phyloP scores from a whole-genome alignment of 2,329 filamentous ascomycete genomes.

The Fusarium humuli region DNA sequence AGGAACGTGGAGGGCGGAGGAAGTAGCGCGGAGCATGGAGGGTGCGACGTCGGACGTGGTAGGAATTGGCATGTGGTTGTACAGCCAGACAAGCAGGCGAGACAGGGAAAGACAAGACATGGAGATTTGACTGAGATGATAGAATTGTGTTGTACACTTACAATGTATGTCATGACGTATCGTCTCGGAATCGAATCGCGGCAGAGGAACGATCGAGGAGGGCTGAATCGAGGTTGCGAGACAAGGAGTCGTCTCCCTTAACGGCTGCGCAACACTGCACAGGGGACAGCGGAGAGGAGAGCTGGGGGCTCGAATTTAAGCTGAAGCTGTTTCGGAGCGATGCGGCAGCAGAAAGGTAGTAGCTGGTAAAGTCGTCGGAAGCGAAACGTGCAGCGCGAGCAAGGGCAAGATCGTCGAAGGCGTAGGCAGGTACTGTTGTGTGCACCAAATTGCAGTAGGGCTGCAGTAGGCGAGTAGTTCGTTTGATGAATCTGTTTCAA shows the following conservation, averaged over 20 bases:
- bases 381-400: conserved; percentile 18
- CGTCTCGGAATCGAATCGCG: conserved; percentile 35
- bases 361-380: conserved; percentile 10
- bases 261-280: conserved; percentile 26
- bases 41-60: conserved; percentile 42
- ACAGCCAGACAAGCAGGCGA: conserved; percentile 14
- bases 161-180: conserved; percentile 57
- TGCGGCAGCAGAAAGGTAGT: conserved; percentile 1
- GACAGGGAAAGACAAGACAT: conserved; percentile 18
- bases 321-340: conserved; percentile 29
- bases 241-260: conserved; percentile 31
- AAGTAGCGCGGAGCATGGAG: conserved; percentile 26
- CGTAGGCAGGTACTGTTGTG: conserved; percentile 12
- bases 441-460: conserved; percentile 22
- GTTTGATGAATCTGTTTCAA: conserved; percentile 32
- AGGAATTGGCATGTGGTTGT: conserved; percentile 40
- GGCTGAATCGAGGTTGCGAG: conserved; percentile 30
- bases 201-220: conserved; percentile 14
- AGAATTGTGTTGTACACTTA: conserved; percentile 48
- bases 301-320: conserved; percentile 21
- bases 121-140: conserved; percentile 29
- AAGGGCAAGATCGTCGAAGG: conserved; percentile 28
- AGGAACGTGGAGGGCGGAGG: conserved; percentile 38
- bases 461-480: conserved; percentile 22
- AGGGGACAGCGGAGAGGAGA: not conserved